These are phyloP conservation scores for Taphrina wiesneri DNA, from an alignment of 1,139 yeast genomes.

Conservation along the genomic window DNA sequence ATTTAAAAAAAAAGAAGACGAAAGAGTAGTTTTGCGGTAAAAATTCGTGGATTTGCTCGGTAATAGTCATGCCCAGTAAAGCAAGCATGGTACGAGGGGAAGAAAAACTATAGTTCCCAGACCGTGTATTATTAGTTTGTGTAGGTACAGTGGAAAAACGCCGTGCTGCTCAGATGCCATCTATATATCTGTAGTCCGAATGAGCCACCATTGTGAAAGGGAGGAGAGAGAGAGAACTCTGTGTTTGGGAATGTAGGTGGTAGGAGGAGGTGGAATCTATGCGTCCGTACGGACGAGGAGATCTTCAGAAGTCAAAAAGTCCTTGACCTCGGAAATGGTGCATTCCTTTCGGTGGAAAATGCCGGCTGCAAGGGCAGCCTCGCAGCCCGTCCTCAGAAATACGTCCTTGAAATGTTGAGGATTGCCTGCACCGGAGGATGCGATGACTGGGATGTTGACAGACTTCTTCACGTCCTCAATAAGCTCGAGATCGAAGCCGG, in stretches of 20 bases:
- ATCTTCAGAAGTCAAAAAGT: conserved; percentile 56
- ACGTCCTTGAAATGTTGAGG: conserved; percentile 90
- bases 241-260: too few species aligned
- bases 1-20: neutral
- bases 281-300: conserved; percentile 49
- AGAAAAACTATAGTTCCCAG: neutral
- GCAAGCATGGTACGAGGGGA: neutral
- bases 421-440: conserved; percentile 94
- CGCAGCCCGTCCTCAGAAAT: conserved; percentile 74
- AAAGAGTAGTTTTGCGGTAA: neutral
- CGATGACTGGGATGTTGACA: conserved; percentile 87
- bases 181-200: neutral
- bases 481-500: conserved; percentile 86
- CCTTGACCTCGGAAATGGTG: conserved; percentile 79
- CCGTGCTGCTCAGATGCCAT: conserved; percentile 11
- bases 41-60: neutral
- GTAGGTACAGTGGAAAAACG: conserved; percentile 2
- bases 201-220: neutral
- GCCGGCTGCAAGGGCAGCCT: conserved; percentile 98
- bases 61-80: neutral
- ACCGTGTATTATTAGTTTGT: neutral
- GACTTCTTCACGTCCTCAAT: conserved; percentile 72
- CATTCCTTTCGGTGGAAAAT: conserved; percentile 94
- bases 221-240: neutral
- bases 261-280: neutral